A percentile compares a stretch with the other conserved stretches of the same genome.
Conservation (phyloP, 306 rosid genomes). For the Rosa chinensis region DNA sequence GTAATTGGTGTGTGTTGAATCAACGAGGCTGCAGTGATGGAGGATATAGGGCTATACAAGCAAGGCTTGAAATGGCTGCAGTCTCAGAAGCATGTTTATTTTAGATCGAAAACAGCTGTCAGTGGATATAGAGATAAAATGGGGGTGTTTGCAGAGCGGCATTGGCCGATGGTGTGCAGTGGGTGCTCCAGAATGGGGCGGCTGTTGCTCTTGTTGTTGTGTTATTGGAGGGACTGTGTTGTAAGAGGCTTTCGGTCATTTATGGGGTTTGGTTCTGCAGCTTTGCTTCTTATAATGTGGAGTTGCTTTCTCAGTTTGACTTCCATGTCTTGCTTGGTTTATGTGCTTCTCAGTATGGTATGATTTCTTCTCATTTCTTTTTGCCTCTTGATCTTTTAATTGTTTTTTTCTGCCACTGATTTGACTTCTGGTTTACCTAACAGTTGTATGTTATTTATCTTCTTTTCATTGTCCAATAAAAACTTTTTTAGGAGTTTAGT, state of each 20-base stretch:
- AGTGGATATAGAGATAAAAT: slow-evolving; percentile 49
- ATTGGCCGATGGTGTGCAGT: slow-evolving; percentile 84
- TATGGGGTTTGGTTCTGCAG: slow-evolving; percentile 67
- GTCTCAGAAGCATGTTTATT: slow-evolving; percentile 59
- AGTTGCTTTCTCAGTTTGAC: slow-evolving; percentile 91
- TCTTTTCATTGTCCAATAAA: background rate
- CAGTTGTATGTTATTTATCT: background rate
- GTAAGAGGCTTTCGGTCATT: slow-evolving; percentile 75
- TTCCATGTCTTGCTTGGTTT: slow-evolving; percentile 82
- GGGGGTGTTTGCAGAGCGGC: slow-evolving; percentile 56
- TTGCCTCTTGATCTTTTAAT: background rate
- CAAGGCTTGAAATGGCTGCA: slow-evolving; percentile 89
- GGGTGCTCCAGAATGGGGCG: slow-evolving; percentile 60
- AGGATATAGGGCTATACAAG: slow-evolving; percentile 78
- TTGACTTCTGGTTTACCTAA: background rate
- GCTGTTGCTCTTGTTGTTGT: slow-evolving; percentile 41
- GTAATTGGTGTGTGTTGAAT: background rate
- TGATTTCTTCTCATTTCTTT: slow-evolving; percentile 5
- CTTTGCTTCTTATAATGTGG: slow-evolving; percentile 91
- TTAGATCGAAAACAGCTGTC: slow-evolving; percentile 40
- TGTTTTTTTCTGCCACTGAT: background rate
- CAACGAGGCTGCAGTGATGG: slow-evolving; percentile 46
- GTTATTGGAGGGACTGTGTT: slow-evolving; percentile 72
- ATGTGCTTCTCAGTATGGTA: slow-evolving; percentile 92
- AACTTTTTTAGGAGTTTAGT: background rate